Conservation (phyloP, 371 early-diverging fungal genomes). For the Syncephalis fuscata region DNA sequence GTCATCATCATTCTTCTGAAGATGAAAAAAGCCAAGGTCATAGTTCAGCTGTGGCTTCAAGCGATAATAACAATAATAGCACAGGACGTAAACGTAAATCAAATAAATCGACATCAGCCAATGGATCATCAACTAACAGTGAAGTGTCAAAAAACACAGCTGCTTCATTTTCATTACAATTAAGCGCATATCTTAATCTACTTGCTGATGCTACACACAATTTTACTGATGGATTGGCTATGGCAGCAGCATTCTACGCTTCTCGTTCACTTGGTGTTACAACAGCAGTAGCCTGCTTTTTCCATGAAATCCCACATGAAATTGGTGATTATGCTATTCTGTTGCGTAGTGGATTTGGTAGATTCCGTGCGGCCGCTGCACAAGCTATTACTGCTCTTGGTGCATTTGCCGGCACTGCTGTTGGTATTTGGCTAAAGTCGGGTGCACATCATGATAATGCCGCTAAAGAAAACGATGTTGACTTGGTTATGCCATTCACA, state of each 20-base stretch:
- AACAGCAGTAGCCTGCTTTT: conserved; percentile 79
- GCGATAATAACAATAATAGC: too few species aligned
- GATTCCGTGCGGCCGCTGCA: conserved; percentile 57
- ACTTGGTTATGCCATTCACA: conserved; percentile 69
- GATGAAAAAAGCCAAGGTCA: too few species aligned
- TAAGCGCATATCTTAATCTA: conserved; percentile 53
- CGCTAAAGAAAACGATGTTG: conserved; percentile 5
- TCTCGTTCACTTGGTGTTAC: conserved; percentile 69
- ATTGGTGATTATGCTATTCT: conserved; percentile 85
- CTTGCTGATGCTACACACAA: conserved; percentile 82
- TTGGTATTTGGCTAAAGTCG: conserved; percentile 56
- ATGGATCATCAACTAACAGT: too few species aligned
- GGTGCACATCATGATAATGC: conserved; percentile 7
- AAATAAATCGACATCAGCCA: too few species aligned
- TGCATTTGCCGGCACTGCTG: conserved; percentile 62
- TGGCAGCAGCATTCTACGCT: conserved; percentile 74
- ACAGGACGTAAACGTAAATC: too few species aligned
- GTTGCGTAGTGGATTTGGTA: conserved; percentile 64
- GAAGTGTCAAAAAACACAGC: too few species aligned
- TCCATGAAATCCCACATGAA: conserved; percentile 89
- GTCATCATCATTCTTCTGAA: too few species aligned
- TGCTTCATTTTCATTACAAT: too few species aligned
- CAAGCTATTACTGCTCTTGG: conserved; percentile 72
- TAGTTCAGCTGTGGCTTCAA: too few species aligned
- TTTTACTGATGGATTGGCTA: conserved; percentile 85